Percentiles rank a stretch among this genome's conserved stretches.
These are phyloP conservation scores for Catharanthus roseus DNA, from an alignment of 257 asterid genomes.

Conservation along the genomic window DNA sequence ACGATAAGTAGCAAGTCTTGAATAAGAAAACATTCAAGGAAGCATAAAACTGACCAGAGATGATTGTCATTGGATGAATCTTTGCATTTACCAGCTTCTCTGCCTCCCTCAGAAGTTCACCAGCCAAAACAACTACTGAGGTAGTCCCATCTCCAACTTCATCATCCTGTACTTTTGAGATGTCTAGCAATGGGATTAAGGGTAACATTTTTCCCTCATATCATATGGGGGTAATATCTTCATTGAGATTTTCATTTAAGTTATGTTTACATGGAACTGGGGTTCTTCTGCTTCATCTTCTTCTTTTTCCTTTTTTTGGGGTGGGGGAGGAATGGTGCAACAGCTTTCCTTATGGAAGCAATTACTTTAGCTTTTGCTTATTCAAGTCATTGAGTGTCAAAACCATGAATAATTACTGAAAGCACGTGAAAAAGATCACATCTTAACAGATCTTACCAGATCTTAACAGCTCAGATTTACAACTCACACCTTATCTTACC, in stretches of 20 bases:
- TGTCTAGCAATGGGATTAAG: conserved; percentile 50
- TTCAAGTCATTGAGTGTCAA: neutral
- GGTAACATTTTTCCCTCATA: neutral
- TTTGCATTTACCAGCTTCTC: conserved; percentile 86
- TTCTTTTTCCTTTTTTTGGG: neutral
- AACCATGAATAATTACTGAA: neutral
- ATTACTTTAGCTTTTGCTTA: neutral
- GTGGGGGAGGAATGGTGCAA: no score
- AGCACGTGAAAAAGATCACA: neutral
- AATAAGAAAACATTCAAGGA: neutral
- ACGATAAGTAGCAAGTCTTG: neutral
- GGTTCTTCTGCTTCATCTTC: neutral
- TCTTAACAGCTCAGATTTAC: neutral
- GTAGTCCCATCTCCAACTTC: conserved; percentile 99
- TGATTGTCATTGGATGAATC: conserved; percentile 94
- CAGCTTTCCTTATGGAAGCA: neutral
- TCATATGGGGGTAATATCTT: neutral
- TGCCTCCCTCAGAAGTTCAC: conserved; percentile 95
- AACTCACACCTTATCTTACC: neutral
- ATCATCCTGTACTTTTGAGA: conserved; percentile 96
- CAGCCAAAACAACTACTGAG: conserved; percentile 95
- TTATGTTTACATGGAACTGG: neutral
- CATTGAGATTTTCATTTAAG: neutral
- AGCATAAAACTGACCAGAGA: conserved; percentile 46
- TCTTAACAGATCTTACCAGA: neutral